Percentiles rank a stretch among this genome's conserved stretches.
Evolutionary conservation across 768 basidiomycete genomes (phyloP).

Genomic region (Multifurca ochricompacta): DNA sequence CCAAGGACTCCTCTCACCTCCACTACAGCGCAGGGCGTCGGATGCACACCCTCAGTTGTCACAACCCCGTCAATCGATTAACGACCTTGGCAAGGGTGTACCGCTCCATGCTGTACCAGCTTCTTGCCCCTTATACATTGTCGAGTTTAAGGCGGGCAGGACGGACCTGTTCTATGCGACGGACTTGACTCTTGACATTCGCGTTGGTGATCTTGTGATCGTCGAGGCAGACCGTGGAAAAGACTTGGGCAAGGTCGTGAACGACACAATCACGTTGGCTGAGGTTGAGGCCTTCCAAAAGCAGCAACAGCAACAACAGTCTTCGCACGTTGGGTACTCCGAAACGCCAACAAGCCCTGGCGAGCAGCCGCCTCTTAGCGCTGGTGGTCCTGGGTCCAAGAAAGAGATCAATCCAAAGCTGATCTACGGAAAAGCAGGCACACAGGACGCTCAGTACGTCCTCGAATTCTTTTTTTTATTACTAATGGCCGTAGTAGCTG

Average conservation of each 20-base stretch:
- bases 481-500: slow-evolving; percentile 1
- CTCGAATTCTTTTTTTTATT: slow-evolving; percentile 8
- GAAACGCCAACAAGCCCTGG: slow-evolving; percentile 43
- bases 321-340: slow-evolving; percentile 37
- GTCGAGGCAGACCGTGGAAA: slow-evolving; percentile 95
- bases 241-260: slow-evolving; percentile 87
- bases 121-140: slow-evolving; percentile 87
- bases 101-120: slow-evolving; percentile 77
- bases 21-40: slow-evolving; percentile 33
- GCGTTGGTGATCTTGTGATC: slow-evolving; percentile 87
- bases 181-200: slow-evolving; percentile 55
- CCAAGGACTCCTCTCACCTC: slow-evolving; percentile 9
- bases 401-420: slow-evolving; percentile 97
- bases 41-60: slow-evolving; percentile 29
- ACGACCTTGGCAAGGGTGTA: slow-evolving; percentile 80
- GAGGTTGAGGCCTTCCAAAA: slow-evolving; percentile 91
- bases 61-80: slow-evolving; percentile 25
- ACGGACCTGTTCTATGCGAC: slow-evolving; percentile 92
- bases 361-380: slow-evolving; percentile 23
- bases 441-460: slow-evolving; percentile 73
- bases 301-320: slow-evolving; percentile 45
- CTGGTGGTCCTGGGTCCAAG: slow-evolving; percentile 38
- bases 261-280: slow-evolving; percentile 80
- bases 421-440: slow-evolving; percentile 84
- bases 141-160: slow-evolving; percentile 95